These are phyloP conservation scores for Ogataea ganodermae DNA, from an alignment of 805 yeast genomes.

Conservation along the genomic window DNA sequence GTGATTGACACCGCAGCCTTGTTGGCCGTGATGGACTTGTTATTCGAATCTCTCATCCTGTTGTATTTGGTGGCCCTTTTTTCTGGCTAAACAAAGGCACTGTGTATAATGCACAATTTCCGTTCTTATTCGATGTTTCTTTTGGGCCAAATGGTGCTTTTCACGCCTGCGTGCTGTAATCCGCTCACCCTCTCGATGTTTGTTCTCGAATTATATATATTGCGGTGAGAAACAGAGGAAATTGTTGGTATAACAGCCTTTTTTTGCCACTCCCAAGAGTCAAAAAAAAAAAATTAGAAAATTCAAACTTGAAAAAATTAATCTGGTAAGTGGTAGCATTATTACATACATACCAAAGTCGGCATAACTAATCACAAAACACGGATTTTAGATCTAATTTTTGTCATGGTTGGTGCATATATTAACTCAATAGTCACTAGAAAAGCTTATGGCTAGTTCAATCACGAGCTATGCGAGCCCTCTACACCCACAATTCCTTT, in stretches of 20 bases:
- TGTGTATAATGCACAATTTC: background rate
- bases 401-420: no score
- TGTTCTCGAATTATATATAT: background rate
- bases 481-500: constrained; percentile 59
- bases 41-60: constrained; percentile 85
- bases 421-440: no score
- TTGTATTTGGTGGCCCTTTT: background rate
- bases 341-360: no score
- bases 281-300: background rate
- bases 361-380: no score
- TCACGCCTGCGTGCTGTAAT: background rate
- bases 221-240: background rate
- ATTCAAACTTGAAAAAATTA: no score
- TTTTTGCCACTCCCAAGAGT: constrained; percentile 2
- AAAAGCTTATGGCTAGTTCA: no score
- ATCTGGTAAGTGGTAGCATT: no score
- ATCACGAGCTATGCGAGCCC: no score
- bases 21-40: constrained; percentile 73
- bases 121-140: background rate
- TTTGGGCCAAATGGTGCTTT: background rate
- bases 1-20: constrained; percentile 92
- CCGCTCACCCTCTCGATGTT: background rate
- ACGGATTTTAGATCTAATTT: no score
- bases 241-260: background rate
- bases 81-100: no score